Conservation (phyloP, 2,329 filamentous ascomycete species). For the Alternaria longipes region DNA sequence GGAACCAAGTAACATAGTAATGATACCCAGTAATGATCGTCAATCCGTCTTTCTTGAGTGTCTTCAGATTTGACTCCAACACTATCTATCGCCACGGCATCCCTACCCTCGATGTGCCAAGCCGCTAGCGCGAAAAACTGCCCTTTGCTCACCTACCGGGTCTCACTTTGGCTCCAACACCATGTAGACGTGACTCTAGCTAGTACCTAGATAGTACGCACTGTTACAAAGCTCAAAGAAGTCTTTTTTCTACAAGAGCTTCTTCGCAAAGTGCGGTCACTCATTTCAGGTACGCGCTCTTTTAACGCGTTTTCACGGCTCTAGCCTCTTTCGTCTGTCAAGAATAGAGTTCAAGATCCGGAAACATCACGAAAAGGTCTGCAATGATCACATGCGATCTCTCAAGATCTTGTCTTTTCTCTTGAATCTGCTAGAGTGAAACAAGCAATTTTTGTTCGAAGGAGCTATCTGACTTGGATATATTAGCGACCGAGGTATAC, state of each 20-base stretch:
- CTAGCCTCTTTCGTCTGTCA: not conserved
- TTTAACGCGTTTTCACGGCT: not conserved
- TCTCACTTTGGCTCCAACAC: constrained; percentile 4
- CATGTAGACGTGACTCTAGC: constrained; percentile 7
- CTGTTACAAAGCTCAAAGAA: not conserved
- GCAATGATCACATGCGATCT: not conserved
- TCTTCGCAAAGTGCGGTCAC: not conserved
- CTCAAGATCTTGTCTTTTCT: not conserved
- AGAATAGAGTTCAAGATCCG: not conserved
- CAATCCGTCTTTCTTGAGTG: not conserved
- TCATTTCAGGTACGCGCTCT: constrained; percentile 1
- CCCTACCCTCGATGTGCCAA: constrained; percentile 21
- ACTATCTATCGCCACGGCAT: constrained; percentile 10
- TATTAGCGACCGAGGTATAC: not conserved
- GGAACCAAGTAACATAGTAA: constrained; percentile 19
- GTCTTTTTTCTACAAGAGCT: fast-evolving
- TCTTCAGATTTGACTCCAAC: not conserved
- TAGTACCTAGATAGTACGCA: not conserved
- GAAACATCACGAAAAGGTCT: not conserved
- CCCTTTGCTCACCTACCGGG: constrained; percentile 15
- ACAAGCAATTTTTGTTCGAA: not conserved
- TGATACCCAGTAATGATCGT: constrained; percentile 20
- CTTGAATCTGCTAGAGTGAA: not conserved
- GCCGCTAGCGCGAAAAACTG: constrained; percentile 37
- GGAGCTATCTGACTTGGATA: not conserved